Conservation (phyloP, 1,284 basidiomycete genomes). For the Sanghuangporus weigelae region DNA sequence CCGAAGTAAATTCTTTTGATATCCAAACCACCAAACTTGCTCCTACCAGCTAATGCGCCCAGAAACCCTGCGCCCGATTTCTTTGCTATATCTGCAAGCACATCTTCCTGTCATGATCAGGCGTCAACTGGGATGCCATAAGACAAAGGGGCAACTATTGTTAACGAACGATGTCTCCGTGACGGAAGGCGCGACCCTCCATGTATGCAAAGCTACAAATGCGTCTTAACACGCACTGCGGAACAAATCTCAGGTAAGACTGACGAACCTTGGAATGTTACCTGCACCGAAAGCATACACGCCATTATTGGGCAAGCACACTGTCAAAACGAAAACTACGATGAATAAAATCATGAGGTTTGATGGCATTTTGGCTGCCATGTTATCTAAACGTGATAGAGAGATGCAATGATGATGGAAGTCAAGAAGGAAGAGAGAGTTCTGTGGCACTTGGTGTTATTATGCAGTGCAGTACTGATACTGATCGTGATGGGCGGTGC, state of each 20-base stretch:
- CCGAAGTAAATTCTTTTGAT: constrained; percentile 77
- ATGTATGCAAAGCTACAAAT: constrained; percentile 58
- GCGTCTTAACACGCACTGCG: neutral
- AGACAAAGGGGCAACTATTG: neutral
- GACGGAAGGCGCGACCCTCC: constrained; percentile 77
- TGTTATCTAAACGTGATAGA: neutral
- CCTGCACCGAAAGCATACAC: constrained; percentile 74
- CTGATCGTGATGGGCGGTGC: neutral
- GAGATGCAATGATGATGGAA: neutral
- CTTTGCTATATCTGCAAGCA: constrained; percentile 60
- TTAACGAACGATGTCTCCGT: constrained; percentile 75
- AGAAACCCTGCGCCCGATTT: constrained; percentile 48
- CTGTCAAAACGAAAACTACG: constrained; percentile 47
- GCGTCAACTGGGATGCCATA: neutral
- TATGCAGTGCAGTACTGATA: neutral
- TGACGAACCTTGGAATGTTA: constrained; percentile 62
- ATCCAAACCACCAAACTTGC: constrained; percentile 70
- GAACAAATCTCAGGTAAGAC: neutral
- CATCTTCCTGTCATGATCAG: constrained; percentile 50
- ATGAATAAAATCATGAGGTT: constrained; percentile 36
- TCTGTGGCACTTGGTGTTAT: neutral
- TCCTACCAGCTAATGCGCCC: constrained; percentile 50
- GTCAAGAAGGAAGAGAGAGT: neutral
- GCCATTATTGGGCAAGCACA: constrained; percentile 52
- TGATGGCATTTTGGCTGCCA: constrained; percentile 7